Conservation (phyloP, 2,329 filamentous ascomycete genomes). For the Talaromyces rugulosus region DNA sequence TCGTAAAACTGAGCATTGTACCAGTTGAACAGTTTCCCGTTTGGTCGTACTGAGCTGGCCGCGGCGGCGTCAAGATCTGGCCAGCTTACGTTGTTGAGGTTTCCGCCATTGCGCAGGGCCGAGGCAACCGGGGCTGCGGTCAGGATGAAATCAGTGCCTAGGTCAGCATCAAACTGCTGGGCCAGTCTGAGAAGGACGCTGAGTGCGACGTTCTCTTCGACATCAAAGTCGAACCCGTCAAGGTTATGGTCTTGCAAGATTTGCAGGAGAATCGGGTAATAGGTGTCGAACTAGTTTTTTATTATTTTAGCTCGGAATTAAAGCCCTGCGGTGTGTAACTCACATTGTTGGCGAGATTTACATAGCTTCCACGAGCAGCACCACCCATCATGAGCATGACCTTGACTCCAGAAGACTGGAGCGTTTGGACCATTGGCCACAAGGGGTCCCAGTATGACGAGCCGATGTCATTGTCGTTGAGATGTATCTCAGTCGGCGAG, state of each 20-base stretch:
- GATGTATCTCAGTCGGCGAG: conserved; percentile 47
- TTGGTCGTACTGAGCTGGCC: conserved; percentile 32
- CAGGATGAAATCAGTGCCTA: conserved; percentile 60
- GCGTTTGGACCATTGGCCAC: conserved; percentile 47
- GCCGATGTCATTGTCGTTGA: conserved; percentile 47
- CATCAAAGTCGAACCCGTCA: conserved; percentile 43
- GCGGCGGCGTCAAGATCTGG: conserved; percentile 55
- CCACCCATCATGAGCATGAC: conserved; percentile 53
- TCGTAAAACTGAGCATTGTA: conserved; percentile 84
- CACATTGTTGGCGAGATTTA: conserved; percentile 25
- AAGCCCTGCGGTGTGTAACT: not conserved
- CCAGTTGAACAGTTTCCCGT: conserved; percentile 60
- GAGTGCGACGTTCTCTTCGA: conserved; percentile 39
- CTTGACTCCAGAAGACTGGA: conserved; percentile 49
- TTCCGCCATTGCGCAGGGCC: conserved; percentile 46
- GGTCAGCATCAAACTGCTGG: conserved; percentile 53
- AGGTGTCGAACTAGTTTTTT: conserved; percentile 39
- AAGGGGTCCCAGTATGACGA: conserved; percentile 21
- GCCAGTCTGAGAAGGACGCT: conserved; percentile 39
- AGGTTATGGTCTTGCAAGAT: conserved; percentile 26
- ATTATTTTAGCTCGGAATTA: not conserved
- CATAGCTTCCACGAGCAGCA: conserved; percentile 49
- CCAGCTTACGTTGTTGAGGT: conserved; percentile 72
- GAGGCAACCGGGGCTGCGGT: conserved; percentile 71
- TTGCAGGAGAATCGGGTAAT: conserved; percentile 43